Conservation (phyloP, 2,329 filamentous ascomycete species). For the Aspergillus latus region DNA sequence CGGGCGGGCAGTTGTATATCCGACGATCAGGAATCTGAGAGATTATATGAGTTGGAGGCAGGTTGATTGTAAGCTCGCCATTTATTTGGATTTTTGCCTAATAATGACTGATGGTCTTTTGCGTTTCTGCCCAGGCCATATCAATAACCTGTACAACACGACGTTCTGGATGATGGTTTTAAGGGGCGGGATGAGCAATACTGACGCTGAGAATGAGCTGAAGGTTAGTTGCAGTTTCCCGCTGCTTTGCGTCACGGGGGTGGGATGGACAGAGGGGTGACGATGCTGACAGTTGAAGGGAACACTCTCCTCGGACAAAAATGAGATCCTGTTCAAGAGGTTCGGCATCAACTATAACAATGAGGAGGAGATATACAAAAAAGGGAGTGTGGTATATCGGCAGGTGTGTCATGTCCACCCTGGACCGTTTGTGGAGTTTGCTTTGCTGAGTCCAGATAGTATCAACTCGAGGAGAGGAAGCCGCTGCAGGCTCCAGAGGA, state of each 20-base stretch:
- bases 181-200: slow-evolving; percentile 69
- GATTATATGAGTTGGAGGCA: slow-evolving; percentile 98
- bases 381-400: slow-evolving; percentile 86
- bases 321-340: slow-evolving; percentile 86
- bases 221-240: slow-evolving; percentile 57
- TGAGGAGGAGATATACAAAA: slow-evolving; percentile 86
- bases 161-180: slow-evolving; percentile 90
- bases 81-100: neutral
- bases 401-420: slow-evolving; percentile 54
- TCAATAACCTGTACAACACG: slow-evolving; percentile 98
- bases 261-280: too few species aligned
- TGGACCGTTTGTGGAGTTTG: neutral
- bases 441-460: slow-evolving; percentile 48
- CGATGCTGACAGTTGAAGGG: slow-evolving; percentile 55
- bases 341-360: slow-evolving; percentile 98
- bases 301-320: slow-evolving; percentile 82
- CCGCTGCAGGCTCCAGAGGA: neutral
- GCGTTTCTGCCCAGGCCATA: slow-evolving; percentile 64
- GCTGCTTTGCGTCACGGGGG: too few species aligned
- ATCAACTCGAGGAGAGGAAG: slow-evolving; percentile 63
- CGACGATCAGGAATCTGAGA: slow-evolving; percentile 73
- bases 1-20: slow-evolving; percentile 86
- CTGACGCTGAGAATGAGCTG: slow-evolving; percentile 77
- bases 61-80: slow-evolving; percentile 73
- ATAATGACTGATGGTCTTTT: neutral